Base-by-base conservation (phyloP, 345 rosid genomes). In the Lepidium africanum region DNA sequence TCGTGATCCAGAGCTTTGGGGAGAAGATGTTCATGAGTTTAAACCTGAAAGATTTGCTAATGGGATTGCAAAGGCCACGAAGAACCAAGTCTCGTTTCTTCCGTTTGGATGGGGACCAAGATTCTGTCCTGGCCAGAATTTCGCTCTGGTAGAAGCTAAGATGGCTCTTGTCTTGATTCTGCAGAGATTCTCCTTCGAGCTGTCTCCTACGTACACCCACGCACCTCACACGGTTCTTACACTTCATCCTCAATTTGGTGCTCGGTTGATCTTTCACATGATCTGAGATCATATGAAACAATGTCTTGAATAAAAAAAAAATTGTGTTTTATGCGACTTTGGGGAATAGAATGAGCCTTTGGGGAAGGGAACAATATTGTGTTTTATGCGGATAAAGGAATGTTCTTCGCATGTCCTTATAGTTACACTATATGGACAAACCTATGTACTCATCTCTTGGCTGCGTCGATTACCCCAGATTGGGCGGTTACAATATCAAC, bases 111-210 rank as follows among this genome's bases (percentile, higher is more conserved):
- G 76, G 72, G 76, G 80, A 41, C 76, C 80, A 14, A 76, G 88
- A 67, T 66, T 40, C 30, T 89, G 91, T 61, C 68, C 82, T 6
- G 86, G 84, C 4, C 88, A 82, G 69, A 84, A 77, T 55, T 83
- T 87, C 5, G 82, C 91, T 0, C 59, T 84, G 54, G 13, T 81
- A 25, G 89, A 84, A 78, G 85, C 84, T 7, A 89, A 85, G 66
- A 13, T 78, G 51, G 85, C 80, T 1, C 42, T 89, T 12, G 68
- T 77, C 10, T 67, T 83, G 80, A 74, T 85, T 14, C 65, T 87
- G 8, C 82, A 70, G 49, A 74, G 70, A 30, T 85, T 82, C 68
- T 77, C 78, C 1, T 72, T 86, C 9, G 72, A 81, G 57, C 78
- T 85, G 16, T 82, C 90, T 13, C 81, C 88, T 0, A 35, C 78